Conservation (phyloP, 192 early-diverging fungal genomes). For the Coemansia sp. region DNA sequence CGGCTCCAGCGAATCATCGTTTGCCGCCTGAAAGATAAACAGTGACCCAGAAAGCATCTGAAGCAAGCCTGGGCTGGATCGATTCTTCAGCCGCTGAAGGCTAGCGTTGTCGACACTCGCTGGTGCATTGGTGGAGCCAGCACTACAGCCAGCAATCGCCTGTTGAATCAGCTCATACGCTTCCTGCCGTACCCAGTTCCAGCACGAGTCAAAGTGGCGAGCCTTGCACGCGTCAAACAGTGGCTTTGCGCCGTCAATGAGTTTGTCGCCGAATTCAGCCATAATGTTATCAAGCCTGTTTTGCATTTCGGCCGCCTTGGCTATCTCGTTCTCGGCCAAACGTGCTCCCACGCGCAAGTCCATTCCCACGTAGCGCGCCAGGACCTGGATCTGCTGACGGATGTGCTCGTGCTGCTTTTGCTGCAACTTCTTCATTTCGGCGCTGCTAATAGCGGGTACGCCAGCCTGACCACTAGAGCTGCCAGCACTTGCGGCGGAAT, state of each 20-base stretch:
- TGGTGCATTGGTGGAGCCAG: slow-evolving; percentile 55
- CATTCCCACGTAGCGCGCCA: slow-evolving; percentile 74
- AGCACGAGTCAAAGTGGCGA: slow-evolving; percentile 87
- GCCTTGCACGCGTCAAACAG: slow-evolving; percentile 79
- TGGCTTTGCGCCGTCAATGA: slow-evolving; percentile 76
- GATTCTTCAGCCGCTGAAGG: slow-evolving; percentile 73
- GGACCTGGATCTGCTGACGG: slow-evolving; percentile 78
- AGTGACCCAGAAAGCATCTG: slow-evolving; percentile 71
- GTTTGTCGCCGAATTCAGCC: slow-evolving; percentile 78
- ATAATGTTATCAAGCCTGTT: slow-evolving; percentile 72
- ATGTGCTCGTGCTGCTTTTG: slow-evolving; percentile 71
- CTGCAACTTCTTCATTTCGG: slow-evolving; percentile 80
- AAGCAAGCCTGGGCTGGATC: slow-evolving; percentile 71
- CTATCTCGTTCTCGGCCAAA: slow-evolving; percentile 62
- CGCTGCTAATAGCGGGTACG: slow-evolving; percentile 79
- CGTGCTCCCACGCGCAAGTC: slow-evolving; percentile 76
- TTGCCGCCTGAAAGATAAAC: slow-evolving; percentile 64
- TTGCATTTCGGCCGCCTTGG: slow-evolving; percentile 64
- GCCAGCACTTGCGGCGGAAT: slow-evolving; percentile 55
- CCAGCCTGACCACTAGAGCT: slow-evolving; percentile 49
- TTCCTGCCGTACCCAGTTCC: slow-evolving; percentile 85
- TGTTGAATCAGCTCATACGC: slow-evolving; percentile 67
- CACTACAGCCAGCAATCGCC: slow-evolving; percentile 65
- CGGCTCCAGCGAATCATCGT: slow-evolving; percentile 64
- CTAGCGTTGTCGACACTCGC: slow-evolving; percentile 65